phyloP scores from a whole-genome alignment of 768 basidiomycete genomes.

The Trichaptum fuscoviolaceum region DNA sequence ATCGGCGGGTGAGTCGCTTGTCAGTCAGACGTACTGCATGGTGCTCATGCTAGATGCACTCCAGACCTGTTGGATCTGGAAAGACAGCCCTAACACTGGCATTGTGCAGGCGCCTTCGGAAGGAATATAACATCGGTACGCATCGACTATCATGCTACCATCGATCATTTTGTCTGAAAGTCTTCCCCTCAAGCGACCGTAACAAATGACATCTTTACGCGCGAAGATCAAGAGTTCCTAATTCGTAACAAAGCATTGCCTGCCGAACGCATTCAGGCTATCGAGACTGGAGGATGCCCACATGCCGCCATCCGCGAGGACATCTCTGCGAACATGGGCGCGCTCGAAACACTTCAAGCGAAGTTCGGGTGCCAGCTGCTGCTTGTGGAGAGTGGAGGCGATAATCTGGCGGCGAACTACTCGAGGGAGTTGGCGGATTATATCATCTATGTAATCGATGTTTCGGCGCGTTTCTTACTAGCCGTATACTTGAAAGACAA shows the following conservation, averaged over 20 bases:
- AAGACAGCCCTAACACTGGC: slow-evolving; percentile 94
- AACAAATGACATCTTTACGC: slow-evolving; percentile 99
- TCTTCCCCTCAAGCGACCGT: slow-evolving; percentile 62
- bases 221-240: slow-evolving; percentile 96
- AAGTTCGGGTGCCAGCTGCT: slow-evolving; percentile 87
- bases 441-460: slow-evolving; percentile 91
- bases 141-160: slow-evolving; percentile 5
- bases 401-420: slow-evolving; percentile 96
- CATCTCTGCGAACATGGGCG: slow-evolving; percentile 95
- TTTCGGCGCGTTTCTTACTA: slow-evolving; percentile 47
- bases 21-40: not conserved
- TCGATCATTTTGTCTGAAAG: slow-evolving; percentile 6
- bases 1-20: slow-evolving; percentile 77
- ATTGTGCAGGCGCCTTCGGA: slow-evolving; percentile 75
- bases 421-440: slow-evolving; percentile 95
- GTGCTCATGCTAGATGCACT: not conserved
- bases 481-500: not conserved
- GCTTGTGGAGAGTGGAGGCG: slow-evolving; percentile 94
- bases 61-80: slow-evolving; percentile 93
- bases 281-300: slow-evolving; percentile 97
- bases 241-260: slow-evolving; percentile 90
- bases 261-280: slow-evolving; percentile 81
- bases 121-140: slow-evolving; percentile 85
- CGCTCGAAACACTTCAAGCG: slow-evolving; percentile 89
- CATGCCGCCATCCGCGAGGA: slow-evolving; percentile 98